Percentiles rank a stretch among this genome's conserved stretches.
These are phyloP conservation scores for Chrysoporthe deuterocubensis DNA, from an alignment of 2,329 filamentous ascomycete genomes.

Conservation along the genomic window DNA sequence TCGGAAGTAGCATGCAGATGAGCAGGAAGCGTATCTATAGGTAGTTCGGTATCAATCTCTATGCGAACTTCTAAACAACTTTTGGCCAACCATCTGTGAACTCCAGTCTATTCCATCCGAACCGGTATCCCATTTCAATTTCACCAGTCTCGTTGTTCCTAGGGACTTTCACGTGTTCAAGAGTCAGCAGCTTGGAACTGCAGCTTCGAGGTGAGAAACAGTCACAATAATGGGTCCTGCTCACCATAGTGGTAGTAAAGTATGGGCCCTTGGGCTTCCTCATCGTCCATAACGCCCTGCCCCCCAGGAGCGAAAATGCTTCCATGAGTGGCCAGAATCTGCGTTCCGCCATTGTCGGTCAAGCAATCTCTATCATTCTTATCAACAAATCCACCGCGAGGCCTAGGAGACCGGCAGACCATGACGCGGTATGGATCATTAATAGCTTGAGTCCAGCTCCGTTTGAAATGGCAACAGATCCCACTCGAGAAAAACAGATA, in stretches of 20 bases:
- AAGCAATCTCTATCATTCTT: constrained; percentile 55
- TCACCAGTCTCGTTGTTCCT: constrained; percentile 58
- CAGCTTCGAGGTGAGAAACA: no score
- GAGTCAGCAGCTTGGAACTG: neutral
- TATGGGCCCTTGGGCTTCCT: constrained; percentile 49
- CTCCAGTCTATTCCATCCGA: constrained; percentile 49
- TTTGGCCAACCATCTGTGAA: constrained; percentile 33
- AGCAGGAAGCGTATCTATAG: no score
- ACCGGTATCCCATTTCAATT: constrained; percentile 48
- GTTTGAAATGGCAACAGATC: constrained; percentile 63
- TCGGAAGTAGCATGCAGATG: no score
- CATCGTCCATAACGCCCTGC: constrained; percentile 60
- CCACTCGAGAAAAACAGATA: constrained; percentile 68
- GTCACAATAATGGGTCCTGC: neutral
- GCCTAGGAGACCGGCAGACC: constrained; percentile 59
- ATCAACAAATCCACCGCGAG: constrained; percentile 61
- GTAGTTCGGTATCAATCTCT: neutral
- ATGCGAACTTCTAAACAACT: constrained; percentile 23
- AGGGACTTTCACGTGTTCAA: constrained; percentile 24
- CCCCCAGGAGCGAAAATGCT: constrained; percentile 66
- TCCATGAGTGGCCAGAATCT: constrained; percentile 60
- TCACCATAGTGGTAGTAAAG: constrained; percentile 64
- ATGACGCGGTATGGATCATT: constrained; percentile 68
- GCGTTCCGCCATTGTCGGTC: constrained; percentile 58
- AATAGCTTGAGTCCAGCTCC: constrained; percentile 47